Conservation (phyloP, 768 basidiomycete genomes). For the Filobasidium floriforme region DNA sequence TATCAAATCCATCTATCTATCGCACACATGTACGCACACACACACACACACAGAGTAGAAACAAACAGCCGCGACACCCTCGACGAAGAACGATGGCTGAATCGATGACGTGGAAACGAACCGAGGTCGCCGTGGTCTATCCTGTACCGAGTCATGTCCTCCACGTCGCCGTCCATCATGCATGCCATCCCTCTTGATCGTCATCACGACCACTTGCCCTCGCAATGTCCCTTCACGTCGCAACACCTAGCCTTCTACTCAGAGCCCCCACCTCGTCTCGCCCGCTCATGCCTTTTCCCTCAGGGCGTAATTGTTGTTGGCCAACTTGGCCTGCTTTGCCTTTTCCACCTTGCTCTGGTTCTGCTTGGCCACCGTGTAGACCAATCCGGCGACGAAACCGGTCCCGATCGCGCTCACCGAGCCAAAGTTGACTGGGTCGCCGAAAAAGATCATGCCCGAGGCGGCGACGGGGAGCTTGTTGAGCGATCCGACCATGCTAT, state of each 20-base stretch:
- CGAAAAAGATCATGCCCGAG: conserved; percentile 79
- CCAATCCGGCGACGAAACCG: conserved; percentile 83
- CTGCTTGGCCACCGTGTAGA: conserved; percentile 91
- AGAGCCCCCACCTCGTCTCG: not conserved
- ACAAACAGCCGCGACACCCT: too few species aligned
- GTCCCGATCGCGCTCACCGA: conserved; percentile 78
- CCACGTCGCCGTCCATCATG: too few species aligned
- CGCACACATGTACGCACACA: too few species aligned
- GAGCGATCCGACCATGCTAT: conserved; percentile 50
- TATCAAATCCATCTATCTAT: too few species aligned
- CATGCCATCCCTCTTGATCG: too few species aligned
- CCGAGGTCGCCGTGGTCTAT: too few species aligned
- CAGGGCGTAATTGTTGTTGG: conserved; percentile 15
- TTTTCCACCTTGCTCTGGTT: conserved; percentile 74
- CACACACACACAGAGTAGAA: too few species aligned
- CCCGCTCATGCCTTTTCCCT: conserved; percentile 20
- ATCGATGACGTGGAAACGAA: too few species aligned
- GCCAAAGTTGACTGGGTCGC: conserved; percentile 76
- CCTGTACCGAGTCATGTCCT: too few species aligned
- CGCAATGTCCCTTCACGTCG: not conserved
- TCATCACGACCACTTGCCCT: not conserved
- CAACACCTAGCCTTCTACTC: not conserved
- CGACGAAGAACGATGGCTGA: too few species aligned
- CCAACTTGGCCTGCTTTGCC: conserved; percentile 44
- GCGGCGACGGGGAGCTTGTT: conserved; percentile 79